Evolutionary conservation across 1,284 basidiomycete genomes (phyloP).

Genomic region (Malassezia equina): DNA sequence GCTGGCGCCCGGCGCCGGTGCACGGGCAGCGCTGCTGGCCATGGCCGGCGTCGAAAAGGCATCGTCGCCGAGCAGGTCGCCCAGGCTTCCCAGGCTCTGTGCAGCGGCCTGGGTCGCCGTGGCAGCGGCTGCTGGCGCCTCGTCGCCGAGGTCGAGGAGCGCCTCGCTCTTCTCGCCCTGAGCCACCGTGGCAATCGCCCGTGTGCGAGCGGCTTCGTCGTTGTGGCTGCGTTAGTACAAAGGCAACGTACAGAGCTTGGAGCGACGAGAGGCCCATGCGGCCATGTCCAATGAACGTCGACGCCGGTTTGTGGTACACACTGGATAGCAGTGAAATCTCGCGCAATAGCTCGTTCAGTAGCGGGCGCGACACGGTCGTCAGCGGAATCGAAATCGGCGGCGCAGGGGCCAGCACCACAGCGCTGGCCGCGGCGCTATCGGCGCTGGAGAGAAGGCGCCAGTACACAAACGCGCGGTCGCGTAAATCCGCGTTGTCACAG

Average conservation of each 20-base stretch:
- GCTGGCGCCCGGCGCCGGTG: background rate
- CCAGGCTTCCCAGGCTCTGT: conserved; percentile 14
- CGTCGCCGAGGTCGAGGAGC: conserved; percentile 44
- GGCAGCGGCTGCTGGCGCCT: conserved; percentile 23
- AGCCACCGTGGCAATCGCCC: conserved; percentile 51
- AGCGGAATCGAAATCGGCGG: conserved; percentile 86
- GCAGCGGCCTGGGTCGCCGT: conserved; percentile 5
- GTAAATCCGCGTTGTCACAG: conserved; percentile 91
- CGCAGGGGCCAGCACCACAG: conserved; percentile 77
- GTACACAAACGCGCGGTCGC: conserved; percentile 91
- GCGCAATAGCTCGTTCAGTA: conserved; percentile 78
- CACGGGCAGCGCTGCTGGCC: background rate
- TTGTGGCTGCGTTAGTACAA: conserved; percentile 6
- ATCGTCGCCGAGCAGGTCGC: conserved; percentile 19
- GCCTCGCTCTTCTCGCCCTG: conserved; percentile 44
- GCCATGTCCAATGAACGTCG: conserved; percentile 50
- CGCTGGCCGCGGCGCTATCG: conserved; percentile 81
- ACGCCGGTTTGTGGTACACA: conserved; percentile 86
- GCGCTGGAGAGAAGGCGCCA: conserved; percentile 78
- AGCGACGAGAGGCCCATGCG: conserved; percentile 36
- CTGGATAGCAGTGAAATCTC: conserved; percentile 64
- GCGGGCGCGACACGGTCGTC: conserved; percentile 74
- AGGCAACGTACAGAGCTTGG: conserved; percentile 3
- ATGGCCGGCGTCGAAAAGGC: conserved; percentile 10
- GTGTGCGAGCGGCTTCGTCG: conserved; percentile 38